Base-by-base conservation (phyloP, 2,329 filamentous ascomycete species). In the Sporothrix schenckii region DNA sequence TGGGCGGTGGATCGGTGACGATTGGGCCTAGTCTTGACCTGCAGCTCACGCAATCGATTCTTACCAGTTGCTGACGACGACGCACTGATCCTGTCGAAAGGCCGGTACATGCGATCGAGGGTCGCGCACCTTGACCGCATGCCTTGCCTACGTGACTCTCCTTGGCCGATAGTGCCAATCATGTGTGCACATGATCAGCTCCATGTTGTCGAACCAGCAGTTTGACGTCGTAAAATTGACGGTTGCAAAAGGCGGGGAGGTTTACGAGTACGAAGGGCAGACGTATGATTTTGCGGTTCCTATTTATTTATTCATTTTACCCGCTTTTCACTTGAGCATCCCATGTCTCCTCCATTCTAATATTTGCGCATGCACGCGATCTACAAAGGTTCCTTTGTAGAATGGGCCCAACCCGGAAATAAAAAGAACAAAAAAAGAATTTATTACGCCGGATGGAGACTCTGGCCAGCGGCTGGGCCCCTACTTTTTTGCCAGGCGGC, bases 81-180 rank as follows among this genome's bases (percentile, higher is more conserved):
- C 49, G 49, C 14, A 16, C n/a, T 24, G 24, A 24, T 24, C 24
- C 24, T 58, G 9, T 19, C 27, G 14, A 39, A 30, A 47, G 39
- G 41, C 41, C 21, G 21, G 41, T 41, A 63, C n/a, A 63, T 63
- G 60, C 21, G 14, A 47, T 16, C 7, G 24, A 24, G 34, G 13
- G 56, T 21, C 30, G 56, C 49, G 41, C 49, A 21, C 60, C 21
- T 63, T 63, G 60, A 49, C 60, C 60, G 16, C 44, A 63, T 63
- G 44, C 41, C 60, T 49, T 49, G 41, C 41, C 39, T 41, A 21
- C 3, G 21, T 27, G 7, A 34, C 14, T 13, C 14, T 10, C 4
- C 9, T 60, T 44, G 24, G 56, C 44, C 56, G 21, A 61, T 34
- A 61, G 44, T 41, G 56, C 39, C 47, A 63, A 19, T 13, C 21